Base-by-base conservation (phyloP, 352 stramenopile species). In the Thraustochytrium sp. region DNA sequence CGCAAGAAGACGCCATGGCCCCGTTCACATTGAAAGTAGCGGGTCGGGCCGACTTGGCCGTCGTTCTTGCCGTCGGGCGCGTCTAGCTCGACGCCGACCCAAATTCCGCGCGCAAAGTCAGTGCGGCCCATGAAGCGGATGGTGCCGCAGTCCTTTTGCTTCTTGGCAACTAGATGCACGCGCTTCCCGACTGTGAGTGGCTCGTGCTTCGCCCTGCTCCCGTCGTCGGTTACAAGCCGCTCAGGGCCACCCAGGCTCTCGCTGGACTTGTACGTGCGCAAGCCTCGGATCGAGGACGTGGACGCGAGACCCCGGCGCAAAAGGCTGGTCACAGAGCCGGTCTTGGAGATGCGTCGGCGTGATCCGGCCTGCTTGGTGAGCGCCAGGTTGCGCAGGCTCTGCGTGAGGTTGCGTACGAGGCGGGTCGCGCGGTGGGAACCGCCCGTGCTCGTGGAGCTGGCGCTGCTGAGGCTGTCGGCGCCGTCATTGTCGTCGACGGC, bases 81-180 rank as follows among this genome's bases (percentile, higher is more conserved):
- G 51, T 86, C 83, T 0, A 86, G 53, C 76, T 76, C n/a, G 23
- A 86, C 18, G 13, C 83, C 83, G 38, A 87, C 88, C 88, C 88
- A 91, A 84, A 95, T 94, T 38, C 94, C 94, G 9, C 9, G 23
- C 13, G 68, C 68, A 80, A 80, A 80, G 37, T 38, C 3, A 8
- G 68, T 80, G 40, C 31, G 40, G 5, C 68, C 68, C 31, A 80
- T 72, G 34, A 65, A 80, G 23, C 68, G 68, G 23, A 80, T n/a
- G 16, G 31, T 44, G 68, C 34, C 68, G 53, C 68, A 80, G 38
- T 80, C 68, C 3, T 13, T 16, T 2, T 23, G 18, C 18, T 2
- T 18, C 38, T 80, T 61, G 13, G 13, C 46, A 11, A 63, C 3
- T 4, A 80, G 34, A 48, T 80, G 68, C 3, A 80, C 68, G 11